These are phyloP conservation scores for Boletus reticulatus DNA, from an alignment of 768 basidiomycete species.

Conservation along the genomic window DNA sequence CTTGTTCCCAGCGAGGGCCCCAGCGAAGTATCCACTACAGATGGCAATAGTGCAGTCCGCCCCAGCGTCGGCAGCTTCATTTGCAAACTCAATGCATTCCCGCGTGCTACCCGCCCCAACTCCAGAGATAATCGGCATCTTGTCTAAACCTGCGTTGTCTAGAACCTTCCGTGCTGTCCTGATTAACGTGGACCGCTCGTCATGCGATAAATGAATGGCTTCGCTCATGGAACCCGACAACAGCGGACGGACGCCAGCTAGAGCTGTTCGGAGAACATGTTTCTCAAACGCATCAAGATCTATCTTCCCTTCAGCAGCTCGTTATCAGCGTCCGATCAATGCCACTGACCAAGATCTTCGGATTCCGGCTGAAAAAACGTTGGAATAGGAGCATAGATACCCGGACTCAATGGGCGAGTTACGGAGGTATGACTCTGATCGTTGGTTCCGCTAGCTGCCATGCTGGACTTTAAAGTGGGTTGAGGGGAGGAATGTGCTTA, in stretches of 20 bases:
- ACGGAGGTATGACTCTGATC: constrained; percentile 13
- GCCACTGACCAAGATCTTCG: constrained; percentile 76
- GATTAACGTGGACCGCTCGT: constrained; percentile 66
- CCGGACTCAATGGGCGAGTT: constrained; percentile 61
- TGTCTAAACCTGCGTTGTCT: constrained; percentile 56
- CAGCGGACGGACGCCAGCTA: constrained; percentile 68
- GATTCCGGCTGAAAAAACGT: constrained; percentile 75
- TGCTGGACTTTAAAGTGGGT: constrained; percentile 22
- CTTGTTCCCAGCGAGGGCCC: constrained; percentile 58
- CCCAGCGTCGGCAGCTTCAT: constrained; percentile 78
- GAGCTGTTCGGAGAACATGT: constrained; percentile 64
- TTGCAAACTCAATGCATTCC: constrained; percentile 72
- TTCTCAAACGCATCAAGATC: constrained; percentile 68
- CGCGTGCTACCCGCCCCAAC: constrained; percentile 83
- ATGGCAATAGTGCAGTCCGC: constrained; percentile 89
- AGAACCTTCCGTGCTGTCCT: constrained; percentile 66
- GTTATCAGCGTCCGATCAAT: neutral
- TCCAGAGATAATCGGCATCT: constrained; percentile 74
- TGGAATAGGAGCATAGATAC: constrained; percentile 84
- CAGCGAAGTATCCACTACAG: constrained; percentile 83
- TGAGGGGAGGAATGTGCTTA: neutral
- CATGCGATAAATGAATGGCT: constrained; percentile 67
- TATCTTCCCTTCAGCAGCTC: constrained; percentile 4
- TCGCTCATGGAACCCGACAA: constrained; percentile 86
- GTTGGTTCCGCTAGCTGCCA: constrained; percentile 37